A percentile compares a stretch with the other conserved stretches of the same genome.
These are phyloP conservation scores for Beverwykella pulmonaria DNA, from an alignment of 495 filamentous ascomycete genomes.

Conservation along the genomic window DNA sequence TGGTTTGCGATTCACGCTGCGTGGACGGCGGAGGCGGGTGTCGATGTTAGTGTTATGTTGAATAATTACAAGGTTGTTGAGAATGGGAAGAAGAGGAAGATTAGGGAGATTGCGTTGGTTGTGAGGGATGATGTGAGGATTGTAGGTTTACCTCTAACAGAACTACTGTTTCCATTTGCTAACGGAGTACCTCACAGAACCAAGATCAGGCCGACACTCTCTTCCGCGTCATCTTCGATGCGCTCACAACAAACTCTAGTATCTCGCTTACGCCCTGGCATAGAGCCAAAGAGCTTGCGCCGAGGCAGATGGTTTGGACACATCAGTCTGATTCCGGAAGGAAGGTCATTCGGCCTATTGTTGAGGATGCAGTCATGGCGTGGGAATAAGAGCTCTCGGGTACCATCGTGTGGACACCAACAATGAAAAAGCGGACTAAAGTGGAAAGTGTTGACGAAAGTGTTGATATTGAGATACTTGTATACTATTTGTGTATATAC, in stretches of 20 bases:
- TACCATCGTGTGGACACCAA: too few species aligned
- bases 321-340: conserved; percentile 33
- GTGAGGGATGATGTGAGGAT: conserved; percentile 39
- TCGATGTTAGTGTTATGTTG: conserved; percentile 34
- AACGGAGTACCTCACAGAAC: neutral
- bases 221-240: conserved; percentile 27
- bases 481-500: too few species aligned
- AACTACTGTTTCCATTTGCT: neutral
- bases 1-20: conserved; percentile 42
- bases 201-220: conserved; percentile 38
- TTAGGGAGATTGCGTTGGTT: conserved; percentile 37
- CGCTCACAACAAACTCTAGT: conserved; percentile 24
- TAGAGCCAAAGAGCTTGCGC: conserved; percentile 25
- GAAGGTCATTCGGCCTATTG: conserved; percentile 36
- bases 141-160: neutral
- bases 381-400: conserved; percentile 28
- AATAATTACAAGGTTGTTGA: conserved; percentile 37
- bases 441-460: too few species aligned
- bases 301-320: conserved; percentile 40
- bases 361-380: conserved; percentile 37
- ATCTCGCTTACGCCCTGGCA: conserved; percentile 37
- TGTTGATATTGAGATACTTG: too few species aligned
- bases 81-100: conserved; percentile 37
- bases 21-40: conserved; percentile 35
- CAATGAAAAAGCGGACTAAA: too few species aligned